These are phyloP conservation scores for Taphrina pruni DNA, from an alignment of 1,139 yeast species.

Conservation along the genomic window DNA sequence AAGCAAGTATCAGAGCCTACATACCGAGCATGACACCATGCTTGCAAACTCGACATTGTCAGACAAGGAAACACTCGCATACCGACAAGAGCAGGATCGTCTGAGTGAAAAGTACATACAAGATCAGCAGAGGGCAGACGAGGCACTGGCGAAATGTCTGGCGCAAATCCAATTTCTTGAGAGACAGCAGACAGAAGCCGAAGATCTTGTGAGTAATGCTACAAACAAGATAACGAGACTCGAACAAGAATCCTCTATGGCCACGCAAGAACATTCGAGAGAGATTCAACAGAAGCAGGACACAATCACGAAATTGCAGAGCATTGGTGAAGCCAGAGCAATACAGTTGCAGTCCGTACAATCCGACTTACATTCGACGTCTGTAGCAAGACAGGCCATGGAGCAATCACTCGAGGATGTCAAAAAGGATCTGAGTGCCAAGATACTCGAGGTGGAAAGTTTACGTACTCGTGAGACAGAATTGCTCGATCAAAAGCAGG, in stretches of 20 bases:
- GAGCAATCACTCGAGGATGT: neutral
- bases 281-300: neutral
- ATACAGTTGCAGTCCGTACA: neutral
- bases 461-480: neutral
- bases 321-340: neutral
- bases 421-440: neutral
- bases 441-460: neutral
- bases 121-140: neutral
- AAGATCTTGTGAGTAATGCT: neutral
- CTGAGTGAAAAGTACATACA: neutral
- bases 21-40: neutral
- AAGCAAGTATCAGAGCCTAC: conserved; percentile 2
- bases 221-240: conserved; percentile 1
- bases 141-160: neutral
- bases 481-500: neutral
- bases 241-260: neutral
- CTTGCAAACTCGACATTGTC: neutral
- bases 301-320: neutral
- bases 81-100: conserved; percentile 2
- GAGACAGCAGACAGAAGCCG: conserved; percentile 2
- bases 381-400: neutral
- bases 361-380: neutral
- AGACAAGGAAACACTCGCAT: neutral
- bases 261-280: neutral
- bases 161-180: neutral